Evolutionary conservation across 202 grass and related monocot genomes (phyloP).

Genomic region (Zoysia matrella): DNA sequence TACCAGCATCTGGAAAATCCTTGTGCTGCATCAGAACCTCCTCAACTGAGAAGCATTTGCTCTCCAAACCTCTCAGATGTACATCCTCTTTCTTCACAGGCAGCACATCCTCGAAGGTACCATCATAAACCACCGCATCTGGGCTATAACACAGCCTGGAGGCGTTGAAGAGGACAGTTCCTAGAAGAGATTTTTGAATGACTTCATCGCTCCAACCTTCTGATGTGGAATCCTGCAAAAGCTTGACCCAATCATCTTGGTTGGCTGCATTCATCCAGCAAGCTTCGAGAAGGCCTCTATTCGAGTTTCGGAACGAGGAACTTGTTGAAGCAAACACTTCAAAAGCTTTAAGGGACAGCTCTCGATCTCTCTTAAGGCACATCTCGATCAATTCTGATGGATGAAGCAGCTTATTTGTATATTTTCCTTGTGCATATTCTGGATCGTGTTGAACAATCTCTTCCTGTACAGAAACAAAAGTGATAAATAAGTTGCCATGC

Average conservation of each 20-base stretch:
- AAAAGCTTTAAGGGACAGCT: slow-evolving; percentile 89
- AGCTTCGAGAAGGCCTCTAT: slow-evolving; percentile 74
- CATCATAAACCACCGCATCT: slow-evolving; percentile 56
- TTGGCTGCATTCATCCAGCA: slow-evolving; percentile 84
- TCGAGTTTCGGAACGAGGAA: slow-evolving; percentile 81
- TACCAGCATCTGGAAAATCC: slow-evolving; percentile 91
- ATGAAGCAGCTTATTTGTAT: slow-evolving; percentile 52
- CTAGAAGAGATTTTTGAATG: slow-evolving; percentile 56
- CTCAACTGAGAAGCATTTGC: slow-evolving; percentile 71
- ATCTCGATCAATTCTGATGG: slow-evolving; percentile 82
- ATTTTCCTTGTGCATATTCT: slow-evolving; percentile 47
- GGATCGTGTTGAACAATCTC: slow-evolving; percentile 65
- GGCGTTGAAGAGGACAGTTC: slow-evolving; percentile 73
- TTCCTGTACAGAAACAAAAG: slow-evolving; percentile 64
- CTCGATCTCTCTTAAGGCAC: slow-evolving; percentile 70
- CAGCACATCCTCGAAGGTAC: slow-evolving; percentile 80
- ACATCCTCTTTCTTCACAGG: slow-evolving; percentile 70
- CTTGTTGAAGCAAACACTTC: slow-evolving; percentile 90
- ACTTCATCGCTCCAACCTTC: slow-evolving; percentile 87
- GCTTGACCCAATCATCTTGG: slow-evolving; percentile 81
- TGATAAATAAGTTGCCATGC: background rate
- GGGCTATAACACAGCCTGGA: slow-evolving; percentile 71
- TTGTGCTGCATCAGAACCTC: slow-evolving; percentile 82
- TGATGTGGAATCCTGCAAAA: slow-evolving; percentile 62
- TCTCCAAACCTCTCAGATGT: slow-evolving; percentile 49